Evolutionary conservation across 345 rosid species (phyloP), one percentile per base, ranked within the genome.

Genomic region (Euphorbia peplus): DNA sequence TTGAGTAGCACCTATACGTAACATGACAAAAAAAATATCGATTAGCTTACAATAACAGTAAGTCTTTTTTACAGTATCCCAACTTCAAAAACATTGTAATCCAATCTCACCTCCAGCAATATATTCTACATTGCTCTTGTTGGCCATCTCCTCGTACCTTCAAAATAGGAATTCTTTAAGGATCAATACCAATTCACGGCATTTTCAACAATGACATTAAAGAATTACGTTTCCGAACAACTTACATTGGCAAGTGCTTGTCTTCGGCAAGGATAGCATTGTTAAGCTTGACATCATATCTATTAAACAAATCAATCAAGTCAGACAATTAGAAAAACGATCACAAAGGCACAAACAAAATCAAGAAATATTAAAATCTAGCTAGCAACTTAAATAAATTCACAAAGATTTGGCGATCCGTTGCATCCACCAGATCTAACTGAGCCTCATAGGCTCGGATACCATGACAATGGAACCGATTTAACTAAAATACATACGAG

Each of bases 231-330:
- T 64, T 29, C n/a, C n/a, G n/a, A 14, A 11, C 9, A n/a, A 24
- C 93, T 83, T 80, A 93, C 98, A 93, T 93, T 9, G 96, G 88
- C 59, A 93, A 66, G 75, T 91, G 97, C 83, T 91, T 95, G 68
- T 95, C 96, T 70, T 95, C 99, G 0, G 96, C 97, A 42, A 95
- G 91, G 73, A 93, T 93, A 18, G 97, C 96, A 82, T 93, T 77
- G 91, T 89, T 91, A 80, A 84, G 76, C 84, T 81, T 86, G 87
- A 93, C 60, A 24, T 85, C 95, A 67, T 89, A 93, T 78, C 98
- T 91, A 88, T 71, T 32, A 65, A 60, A 19, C 15, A 1, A 73
- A 46, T 25, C 50, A 69, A 26, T 25, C 50, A 69, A 26, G 51
- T 16, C 2, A 14, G 50, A 22, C 14, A 3, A 68, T 57, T 19